phyloP scores from a whole-genome alignment of 2,329 filamentous ascomycete genomes.

The Fusarium sp. region DNA sequence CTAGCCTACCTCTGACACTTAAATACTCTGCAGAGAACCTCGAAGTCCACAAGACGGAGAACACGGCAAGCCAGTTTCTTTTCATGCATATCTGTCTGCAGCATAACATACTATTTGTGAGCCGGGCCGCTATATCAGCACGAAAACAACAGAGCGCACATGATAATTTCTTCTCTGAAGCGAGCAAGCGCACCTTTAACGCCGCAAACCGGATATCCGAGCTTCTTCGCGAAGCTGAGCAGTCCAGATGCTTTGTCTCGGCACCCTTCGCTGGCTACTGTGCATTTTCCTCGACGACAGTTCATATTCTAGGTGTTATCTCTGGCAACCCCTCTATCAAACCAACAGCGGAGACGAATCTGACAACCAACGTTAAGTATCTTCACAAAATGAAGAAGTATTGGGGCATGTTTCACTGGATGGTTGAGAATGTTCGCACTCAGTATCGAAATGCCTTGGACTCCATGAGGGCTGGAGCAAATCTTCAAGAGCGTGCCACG shows the following conservation, averaged over 20 bases:
- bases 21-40: conserved; percentile 85
- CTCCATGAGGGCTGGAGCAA: conserved; percentile 77
- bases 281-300: conserved; percentile 90
- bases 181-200: conserved; percentile 80
- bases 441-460: conserved; percentile 89
- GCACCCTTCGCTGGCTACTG: conserved; percentile 96
- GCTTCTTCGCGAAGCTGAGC: conserved; percentile 83
- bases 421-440: conserved; percentile 91
- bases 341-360: conserved; percentile 82
- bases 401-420: conserved; percentile 99
- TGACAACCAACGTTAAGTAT: conserved; percentile 90
- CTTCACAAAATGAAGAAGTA: conserved; percentile 95
- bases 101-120: conserved; percentile 90
- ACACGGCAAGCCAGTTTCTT: conserved; percentile 89
- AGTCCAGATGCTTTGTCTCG: conserved; percentile 76
- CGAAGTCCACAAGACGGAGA: conserved; percentile 84
- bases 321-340: conserved; percentile 84
- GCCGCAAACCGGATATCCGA: conserved; percentile 90
- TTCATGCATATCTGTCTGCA: conserved; percentile 92
- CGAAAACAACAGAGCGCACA: conserved; percentile 79
- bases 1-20: conserved; percentile 77
- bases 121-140: conserved; percentile 84
- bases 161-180: conserved; percentile 80
- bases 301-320: conserved; percentile 94
- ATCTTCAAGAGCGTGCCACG: conserved; percentile 61